A percentile compares a stretch with the other conserved stretches of the same genome.
phyloP scores from a whole-genome alignment of 495 filamentous ascomycete genomes.

The Aspergillus taichungensis region DNA sequence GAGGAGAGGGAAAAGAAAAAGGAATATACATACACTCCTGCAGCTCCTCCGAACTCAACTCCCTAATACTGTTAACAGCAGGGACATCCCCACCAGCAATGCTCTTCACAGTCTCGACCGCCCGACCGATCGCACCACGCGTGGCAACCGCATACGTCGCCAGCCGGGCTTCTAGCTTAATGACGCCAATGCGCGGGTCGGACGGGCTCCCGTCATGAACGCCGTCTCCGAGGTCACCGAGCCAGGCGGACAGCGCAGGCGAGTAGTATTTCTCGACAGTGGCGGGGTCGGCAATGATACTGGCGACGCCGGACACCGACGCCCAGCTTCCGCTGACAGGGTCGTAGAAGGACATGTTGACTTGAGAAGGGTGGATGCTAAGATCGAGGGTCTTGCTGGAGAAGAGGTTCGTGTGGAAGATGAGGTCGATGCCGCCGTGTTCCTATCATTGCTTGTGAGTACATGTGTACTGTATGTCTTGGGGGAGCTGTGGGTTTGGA shows the following conservation, averaged over 20 bases:
- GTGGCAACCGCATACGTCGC: slow-evolving; percentile 37
- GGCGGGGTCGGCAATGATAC: slow-evolving; percentile 57
- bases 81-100: slow-evolving; percentile 63
- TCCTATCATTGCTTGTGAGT: slow-evolving; percentile 41
- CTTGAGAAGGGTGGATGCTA: slow-evolving; percentile 53
- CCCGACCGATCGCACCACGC: slow-evolving; percentile 45
- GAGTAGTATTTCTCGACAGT: slow-evolving; percentile 71
- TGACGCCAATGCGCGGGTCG: slow-evolving; percentile 66
- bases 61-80: slow-evolving; percentile 66
- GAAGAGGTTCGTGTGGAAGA: slow-evolving; percentile 93
- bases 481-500: neutral
- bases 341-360: slow-evolving; percentile 83
- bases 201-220: slow-evolving; percentile 72
- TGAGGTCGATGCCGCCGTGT: slow-evolving; percentile 68
- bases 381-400: slow-evolving; percentile 88
- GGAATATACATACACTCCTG: slow-evolving; percentile 28
- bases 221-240: slow-evolving; percentile 86
- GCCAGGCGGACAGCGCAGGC: slow-evolving; percentile 69
- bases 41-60: slow-evolving; percentile 63
- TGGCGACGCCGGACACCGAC: slow-evolving; percentile 65
- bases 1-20: slow-evolving; percentile 1
- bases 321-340: slow-evolving; percentile 62
- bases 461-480: neutral
- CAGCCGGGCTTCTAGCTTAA: slow-evolving; percentile 36
- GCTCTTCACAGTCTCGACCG: slow-evolving; percentile 67